Conservation (phyloP, 805 yeast species). For the Geotrichum ghanense region DNA sequence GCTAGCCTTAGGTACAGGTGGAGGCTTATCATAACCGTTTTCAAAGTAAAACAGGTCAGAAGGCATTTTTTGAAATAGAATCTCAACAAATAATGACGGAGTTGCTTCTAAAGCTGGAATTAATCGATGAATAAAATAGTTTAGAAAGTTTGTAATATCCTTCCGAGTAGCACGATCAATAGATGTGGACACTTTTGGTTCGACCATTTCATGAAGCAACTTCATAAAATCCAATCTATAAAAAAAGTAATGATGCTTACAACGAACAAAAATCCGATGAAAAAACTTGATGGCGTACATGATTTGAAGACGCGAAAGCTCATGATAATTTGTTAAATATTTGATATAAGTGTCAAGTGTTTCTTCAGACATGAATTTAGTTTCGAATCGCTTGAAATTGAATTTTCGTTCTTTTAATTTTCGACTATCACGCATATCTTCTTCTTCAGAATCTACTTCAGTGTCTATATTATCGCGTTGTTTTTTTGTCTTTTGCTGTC, state of each 20-base stretch:
- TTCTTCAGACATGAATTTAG: slow-evolving; percentile 41
- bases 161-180: slow-evolving; percentile 32
- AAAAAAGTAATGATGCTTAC: slow-evolving; percentile 45
- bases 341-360: slow-evolving; percentile 57
- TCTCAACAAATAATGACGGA: slow-evolving; percentile 47
- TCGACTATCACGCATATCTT: slow-evolving; percentile 18
- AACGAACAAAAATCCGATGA: slow-evolving; percentile 55
- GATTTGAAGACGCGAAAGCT: slow-evolving; percentile 47
- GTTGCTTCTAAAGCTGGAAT: slow-evolving; percentile 36
- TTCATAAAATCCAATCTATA: slow-evolving; percentile 67
- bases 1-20: slow-evolving; percentile 5
- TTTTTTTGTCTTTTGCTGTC: slow-evolving; percentile 23
- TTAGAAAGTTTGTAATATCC: slow-evolving; percentile 55
- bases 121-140: slow-evolving; percentile 52
- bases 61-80: slow-evolving; percentile 50
- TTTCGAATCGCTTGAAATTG: slow-evolving; percentile 33
- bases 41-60: slow-evolving; percentile 41
- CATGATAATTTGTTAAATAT: slow-evolving; percentile 48
- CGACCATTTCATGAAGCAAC: slow-evolving; percentile 40
- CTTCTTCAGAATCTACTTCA: slow-evolving; percentile 10
- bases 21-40: slow-evolving; percentile 39
- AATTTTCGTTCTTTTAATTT: slow-evolving; percentile 35
- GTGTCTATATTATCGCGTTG: slow-evolving; percentile 10
- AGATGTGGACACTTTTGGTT: not conserved
- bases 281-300: slow-evolving; percentile 58